Conservation (phyloP, 495 filamentous ascomycete genomes). For the Talaromyces adpressus region DNA sequence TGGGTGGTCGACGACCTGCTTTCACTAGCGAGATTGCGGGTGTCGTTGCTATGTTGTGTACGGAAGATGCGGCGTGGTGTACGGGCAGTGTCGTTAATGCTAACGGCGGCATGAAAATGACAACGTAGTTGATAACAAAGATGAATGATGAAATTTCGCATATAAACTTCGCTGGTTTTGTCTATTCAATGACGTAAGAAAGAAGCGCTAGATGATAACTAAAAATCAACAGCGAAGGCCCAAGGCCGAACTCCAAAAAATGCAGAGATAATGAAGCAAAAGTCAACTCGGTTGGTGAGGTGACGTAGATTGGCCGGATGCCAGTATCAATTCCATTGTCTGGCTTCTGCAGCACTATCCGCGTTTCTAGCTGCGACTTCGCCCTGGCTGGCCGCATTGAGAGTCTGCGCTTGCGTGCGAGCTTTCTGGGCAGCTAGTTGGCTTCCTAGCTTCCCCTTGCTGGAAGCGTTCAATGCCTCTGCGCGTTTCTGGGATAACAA, state of each 20-base stretch:
- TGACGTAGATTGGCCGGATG: neutral
- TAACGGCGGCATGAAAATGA: conserved; percentile 75
- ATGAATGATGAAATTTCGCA: neutral
- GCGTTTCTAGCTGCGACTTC: conserved; percentile 52
- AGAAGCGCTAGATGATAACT: neutral
- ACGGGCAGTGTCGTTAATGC: conserved; percentile 82
- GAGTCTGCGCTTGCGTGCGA: conserved; percentile 52
- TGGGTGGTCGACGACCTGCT: conserved; percentile 60
- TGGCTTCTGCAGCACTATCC: conserved; percentile 42
- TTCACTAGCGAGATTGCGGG: conserved; percentile 76
- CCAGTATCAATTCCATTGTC: conserved; percentile 42
- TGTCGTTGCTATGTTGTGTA: conserved; percentile 77
- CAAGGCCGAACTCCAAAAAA: neutral
- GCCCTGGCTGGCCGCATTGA: conserved; percentile 47
- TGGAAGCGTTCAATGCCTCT: conserved; percentile 17
- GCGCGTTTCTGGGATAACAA: conserved; percentile 31
- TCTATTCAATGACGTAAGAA: neutral
- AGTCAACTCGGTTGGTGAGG: neutral
- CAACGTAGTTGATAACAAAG: conserved; percentile 24
- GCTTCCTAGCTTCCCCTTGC: conserved; percentile 49
- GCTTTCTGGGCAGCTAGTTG: conserved; percentile 61
- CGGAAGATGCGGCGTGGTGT: conserved; percentile 65
- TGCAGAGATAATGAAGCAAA: neutral
- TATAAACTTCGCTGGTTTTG: neutral
- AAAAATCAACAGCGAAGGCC: neutral